Percentiles rank a stretch among this genome's conserved stretches.
Evolutionary conservation across 1,284 basidiomycete species (phyloP).

Genomic region (Rhizopogon parksii): DNA sequence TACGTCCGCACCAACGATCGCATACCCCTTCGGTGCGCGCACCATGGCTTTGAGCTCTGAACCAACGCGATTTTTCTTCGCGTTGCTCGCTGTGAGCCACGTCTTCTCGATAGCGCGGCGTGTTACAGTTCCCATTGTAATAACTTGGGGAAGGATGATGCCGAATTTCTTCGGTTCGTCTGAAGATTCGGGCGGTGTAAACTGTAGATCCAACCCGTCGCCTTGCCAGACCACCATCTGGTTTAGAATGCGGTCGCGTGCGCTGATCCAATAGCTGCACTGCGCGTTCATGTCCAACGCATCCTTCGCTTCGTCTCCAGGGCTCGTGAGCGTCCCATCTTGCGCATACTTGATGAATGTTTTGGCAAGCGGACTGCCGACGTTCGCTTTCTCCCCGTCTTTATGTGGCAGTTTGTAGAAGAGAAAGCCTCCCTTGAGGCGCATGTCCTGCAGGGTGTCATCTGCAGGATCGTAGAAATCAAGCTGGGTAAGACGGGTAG

Average conservation of each 20-base stretch:
- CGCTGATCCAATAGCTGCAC: slow-evolving; percentile 97
- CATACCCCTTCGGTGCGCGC: slow-evolving; percentile 86
- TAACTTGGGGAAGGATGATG: slow-evolving; percentile 92
- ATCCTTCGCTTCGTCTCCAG: slow-evolving; percentile 72
- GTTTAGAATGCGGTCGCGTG: slow-evolving; percentile 85
- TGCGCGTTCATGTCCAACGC: slow-evolving; percentile 91
- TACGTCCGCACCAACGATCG: slow-evolving; percentile 96
- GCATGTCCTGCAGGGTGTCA: slow-evolving; percentile 41
- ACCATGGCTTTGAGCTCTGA: slow-evolving; percentile 99
- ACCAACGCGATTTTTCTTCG: slow-evolving; percentile 95
- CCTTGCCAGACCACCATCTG: slow-evolving; percentile 92
- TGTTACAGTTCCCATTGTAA: slow-evolving; percentile 98
- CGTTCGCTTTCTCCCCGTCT: slow-evolving; percentile 90
- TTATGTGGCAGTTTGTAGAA: slow-evolving; percentile 97
- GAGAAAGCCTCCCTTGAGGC: slow-evolving; percentile 36
- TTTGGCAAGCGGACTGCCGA: slow-evolving; percentile 89
- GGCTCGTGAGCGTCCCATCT: slow-evolving; percentile 77
- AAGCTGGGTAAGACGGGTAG: slow-evolving; percentile 39
- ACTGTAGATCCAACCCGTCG: slow-evolving; percentile 40
- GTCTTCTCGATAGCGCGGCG: slow-evolving; percentile 97
- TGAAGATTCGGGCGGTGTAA: slow-evolving; percentile 19
- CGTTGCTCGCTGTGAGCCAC: slow-evolving; percentile 97
- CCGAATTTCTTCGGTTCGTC: slow-evolving; percentile 61
- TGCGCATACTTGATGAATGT: slow-evolving; percentile 85
- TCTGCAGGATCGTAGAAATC: slow-evolving; percentile 56